These are phyloP conservation scores for Lactarius evosmus DNA, from an alignment of 768 basidiomycete genomes.

Conservation along the genomic window DNA sequence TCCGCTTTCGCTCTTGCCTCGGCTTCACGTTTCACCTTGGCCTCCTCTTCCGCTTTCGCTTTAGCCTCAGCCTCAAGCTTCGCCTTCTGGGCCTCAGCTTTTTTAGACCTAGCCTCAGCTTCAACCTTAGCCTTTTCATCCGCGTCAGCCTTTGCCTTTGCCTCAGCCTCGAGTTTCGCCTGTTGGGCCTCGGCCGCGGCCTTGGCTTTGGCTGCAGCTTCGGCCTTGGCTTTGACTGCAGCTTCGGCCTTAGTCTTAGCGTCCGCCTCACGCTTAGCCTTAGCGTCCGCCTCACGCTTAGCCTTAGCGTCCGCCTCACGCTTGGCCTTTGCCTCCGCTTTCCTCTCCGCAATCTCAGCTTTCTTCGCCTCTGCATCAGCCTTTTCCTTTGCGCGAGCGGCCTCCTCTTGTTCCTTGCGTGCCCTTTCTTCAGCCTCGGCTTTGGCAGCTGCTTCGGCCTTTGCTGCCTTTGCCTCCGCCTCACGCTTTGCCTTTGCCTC, in stretches of 20 bases:
- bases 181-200: conserved; percentile 1
- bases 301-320: neutral
- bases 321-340: neutral
- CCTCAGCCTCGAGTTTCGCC: neutral
- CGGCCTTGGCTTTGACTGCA: neutral
- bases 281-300: neutral
- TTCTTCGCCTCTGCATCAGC: neutral
- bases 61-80: neutral
- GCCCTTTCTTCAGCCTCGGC: neutral
- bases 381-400: neutral
- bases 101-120: neutral
- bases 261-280: neutral
- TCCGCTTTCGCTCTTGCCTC: neutral
- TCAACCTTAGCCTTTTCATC: neutral
- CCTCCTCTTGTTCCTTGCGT: neutral
- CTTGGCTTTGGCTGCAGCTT: neutral
- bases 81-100: neutral
- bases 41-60: too few relatives aligned
- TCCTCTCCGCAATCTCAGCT: neutral
- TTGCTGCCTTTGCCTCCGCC: neutral
- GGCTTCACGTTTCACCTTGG: neutral
- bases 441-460: neutral
- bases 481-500: neutral
- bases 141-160: conserved; percentile 1
- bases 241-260: conserved; percentile 4